Evolutionary conservation across 306 rosid genomes (phyloP), one percentile per base, ranked within the genome.

Genomic region (Trifolium fragiferum): DNA sequence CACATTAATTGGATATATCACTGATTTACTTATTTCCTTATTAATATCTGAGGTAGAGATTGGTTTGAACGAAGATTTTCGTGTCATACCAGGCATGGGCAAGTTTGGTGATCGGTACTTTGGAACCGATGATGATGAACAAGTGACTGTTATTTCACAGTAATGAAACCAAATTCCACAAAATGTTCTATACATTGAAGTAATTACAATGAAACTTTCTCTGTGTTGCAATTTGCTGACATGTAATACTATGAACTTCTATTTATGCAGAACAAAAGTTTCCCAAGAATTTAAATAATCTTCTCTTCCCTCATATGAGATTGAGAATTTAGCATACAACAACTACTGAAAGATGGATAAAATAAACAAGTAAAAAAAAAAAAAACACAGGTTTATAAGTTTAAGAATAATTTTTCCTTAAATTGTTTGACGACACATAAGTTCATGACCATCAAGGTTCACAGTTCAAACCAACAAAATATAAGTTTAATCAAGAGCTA

Each of bases 31-130:
- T n/a, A n/a, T n/a, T n/a, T n/a, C n/a, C n/a, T n/a, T n/a, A n/a
- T n/a, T n/a, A n/a, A n/a, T n/a, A 72, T 95, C 99, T 40, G 98
- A 95, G 87, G 92, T 92, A 33, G 98, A 95, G 59, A 82, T 50
- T 19, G 99, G 98, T 77, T 84, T 95, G 85, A 95, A 95, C 41
- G 71, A 81, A 69, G 97, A 95, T 77, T 95, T 62, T 27, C 97
- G 99, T 5, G 99, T 95, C n/a, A 80, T 95, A 21, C 99, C 99
- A 0, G 98, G 99, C 63, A 95, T 95, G 98, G 99, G 98, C 6
- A 98, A 95, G 86, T 95, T 95, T 35, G 99, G 99, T 43, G 99
- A 95, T 82, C 68, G 99, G 49, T 95, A 95, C 79, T 95, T 95
- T 63, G 99, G 99, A 85, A 95, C 99, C 0, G 99, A 95, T 58